Evolutionary conservation across 2,329 filamentous ascomycete genomes (phyloP).

Genomic region (Volutella citrinella): DNA sequence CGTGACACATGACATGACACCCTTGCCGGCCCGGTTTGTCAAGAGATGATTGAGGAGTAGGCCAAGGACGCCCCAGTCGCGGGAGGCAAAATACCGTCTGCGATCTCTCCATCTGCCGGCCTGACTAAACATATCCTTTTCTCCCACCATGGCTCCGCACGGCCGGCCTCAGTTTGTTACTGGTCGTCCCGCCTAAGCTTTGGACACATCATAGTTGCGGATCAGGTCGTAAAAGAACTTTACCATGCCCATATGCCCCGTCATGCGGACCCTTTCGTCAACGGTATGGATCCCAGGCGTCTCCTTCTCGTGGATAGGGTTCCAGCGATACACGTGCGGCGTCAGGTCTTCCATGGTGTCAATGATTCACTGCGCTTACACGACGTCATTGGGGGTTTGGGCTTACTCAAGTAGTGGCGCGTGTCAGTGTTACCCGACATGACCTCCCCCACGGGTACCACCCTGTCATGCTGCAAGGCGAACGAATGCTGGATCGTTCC

Average conservation of each 20-base stretch:
- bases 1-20: no score
- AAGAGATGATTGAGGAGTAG: no score
- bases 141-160: no score
- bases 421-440: conserved; percentile 45
- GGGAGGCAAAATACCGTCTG: no score
- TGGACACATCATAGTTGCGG: conserved; percentile 41
- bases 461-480: conserved; percentile 45
- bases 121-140: no score
- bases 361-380: not conserved
- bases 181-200: no score
- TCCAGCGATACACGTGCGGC: conserved; percentile 41
- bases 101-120: no score
- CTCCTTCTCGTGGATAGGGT: conserved; percentile 29
- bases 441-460: conserved; percentile 49
- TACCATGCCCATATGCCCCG: conserved; percentile 37
- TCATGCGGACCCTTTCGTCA: conserved; percentile 38
- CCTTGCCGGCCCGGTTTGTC: no score
- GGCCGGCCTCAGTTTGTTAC: no score
- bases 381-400: rapidly evolving
- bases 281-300: conserved; percentile 38
- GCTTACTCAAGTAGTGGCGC: conserved; percentile 38
- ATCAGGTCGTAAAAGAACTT: conserved; percentile 44
- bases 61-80: no score
- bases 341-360: conserved; percentile 22
- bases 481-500: conserved; percentile 46